These are phyloP conservation scores for Diutina neorugosa DNA, from an alignment of 1,139 yeast genomes.

Conservation along the genomic window DNA sequence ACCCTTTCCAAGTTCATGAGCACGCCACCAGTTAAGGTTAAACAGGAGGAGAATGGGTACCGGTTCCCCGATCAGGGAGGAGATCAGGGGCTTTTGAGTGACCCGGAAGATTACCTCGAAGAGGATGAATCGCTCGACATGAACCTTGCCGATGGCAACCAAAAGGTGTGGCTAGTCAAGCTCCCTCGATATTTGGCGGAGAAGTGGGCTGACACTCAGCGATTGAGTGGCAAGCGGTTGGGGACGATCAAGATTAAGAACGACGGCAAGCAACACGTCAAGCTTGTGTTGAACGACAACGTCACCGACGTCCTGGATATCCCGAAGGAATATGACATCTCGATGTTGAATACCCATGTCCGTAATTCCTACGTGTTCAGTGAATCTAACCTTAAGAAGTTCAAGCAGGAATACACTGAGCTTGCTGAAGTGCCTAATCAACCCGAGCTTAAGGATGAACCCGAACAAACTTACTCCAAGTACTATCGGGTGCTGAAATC, in stretches of 20 bases:
- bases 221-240: constrained; percentile 58
- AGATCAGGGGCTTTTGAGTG: constrained; percentile 19
- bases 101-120: constrained; percentile 37
- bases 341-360: constrained; percentile 66
- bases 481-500: constrained; percentile 21
- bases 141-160: constrained; percentile 39
- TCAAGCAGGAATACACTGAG: constrained; percentile 45
- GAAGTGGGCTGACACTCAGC: constrained; percentile 58
- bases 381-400: constrained; percentile 69
- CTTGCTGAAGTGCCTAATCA: constrained; percentile 37
- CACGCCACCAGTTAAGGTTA: background rate
- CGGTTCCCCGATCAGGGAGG: constrained; percentile 6
- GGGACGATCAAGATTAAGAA: constrained; percentile 67
- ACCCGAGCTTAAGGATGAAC: constrained; percentile 25
- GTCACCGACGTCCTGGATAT: constrained; percentile 25
- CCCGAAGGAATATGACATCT: constrained; percentile 78
- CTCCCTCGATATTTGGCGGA: constrained; percentile 81
- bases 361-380: constrained; percentile 83
- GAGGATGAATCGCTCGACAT: constrained; percentile 53
- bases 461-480: constrained; percentile 9
- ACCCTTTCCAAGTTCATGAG: background rate
- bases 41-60: background rate
- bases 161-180: constrained; percentile 85
- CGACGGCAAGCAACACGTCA: constrained; percentile 36
- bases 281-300: constrained; percentile 38